Conservation (phyloP, 2,329 filamentous ascomycete species). For the Phoma sp. region DNA sequence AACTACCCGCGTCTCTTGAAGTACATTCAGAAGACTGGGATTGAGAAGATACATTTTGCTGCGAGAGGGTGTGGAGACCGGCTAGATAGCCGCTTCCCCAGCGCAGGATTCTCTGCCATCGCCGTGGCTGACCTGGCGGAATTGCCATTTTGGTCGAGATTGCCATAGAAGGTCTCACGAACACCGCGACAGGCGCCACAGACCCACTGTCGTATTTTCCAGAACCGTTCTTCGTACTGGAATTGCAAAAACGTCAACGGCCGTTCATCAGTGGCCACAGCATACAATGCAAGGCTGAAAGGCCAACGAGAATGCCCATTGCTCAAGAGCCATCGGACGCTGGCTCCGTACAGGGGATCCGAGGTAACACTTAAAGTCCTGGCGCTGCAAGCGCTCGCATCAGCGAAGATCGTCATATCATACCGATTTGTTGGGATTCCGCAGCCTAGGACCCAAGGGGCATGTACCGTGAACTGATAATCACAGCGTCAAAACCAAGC, state of each 20-base stretch:
- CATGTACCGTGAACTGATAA: conserved; percentile 18
- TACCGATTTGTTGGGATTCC: conserved; percentile 42
- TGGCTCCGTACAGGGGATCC: conserved; percentile 14
- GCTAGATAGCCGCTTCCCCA: conserved; percentile 45
- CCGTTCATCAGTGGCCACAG: conserved; percentile 16
- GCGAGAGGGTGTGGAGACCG: conserved; percentile 21
- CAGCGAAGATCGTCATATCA: conserved; percentile 33
- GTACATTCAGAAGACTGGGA: conserved; percentile 72
- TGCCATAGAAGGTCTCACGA: conserved; percentile 6
- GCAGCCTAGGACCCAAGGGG: conserved; percentile 30
- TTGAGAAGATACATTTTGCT: conserved; percentile 62
- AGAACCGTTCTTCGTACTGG: conserved; percentile 15
- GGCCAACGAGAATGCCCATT: not conserved
- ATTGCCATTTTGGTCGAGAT: conserved; percentile 40
- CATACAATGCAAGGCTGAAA: conserved; percentile 14
- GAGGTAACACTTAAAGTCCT: conserved; percentile 19
- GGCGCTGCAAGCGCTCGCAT: conserved; percentile 37
- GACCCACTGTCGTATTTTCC: conserved; percentile 8
- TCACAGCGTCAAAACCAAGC: conserved; percentile 1
- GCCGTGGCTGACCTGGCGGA: conserved; percentile 36
- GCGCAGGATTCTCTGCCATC: conserved; percentile 46
- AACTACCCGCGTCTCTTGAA: conserved; percentile 77
- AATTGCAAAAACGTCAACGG: conserved; percentile 13
- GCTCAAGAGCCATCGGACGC: not conserved
- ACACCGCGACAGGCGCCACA: conserved; percentile 11